Evolutionary conservation across 2,329 filamentous ascomycete species (phyloP).

Genomic region (Paramyrothecium sp.): DNA sequence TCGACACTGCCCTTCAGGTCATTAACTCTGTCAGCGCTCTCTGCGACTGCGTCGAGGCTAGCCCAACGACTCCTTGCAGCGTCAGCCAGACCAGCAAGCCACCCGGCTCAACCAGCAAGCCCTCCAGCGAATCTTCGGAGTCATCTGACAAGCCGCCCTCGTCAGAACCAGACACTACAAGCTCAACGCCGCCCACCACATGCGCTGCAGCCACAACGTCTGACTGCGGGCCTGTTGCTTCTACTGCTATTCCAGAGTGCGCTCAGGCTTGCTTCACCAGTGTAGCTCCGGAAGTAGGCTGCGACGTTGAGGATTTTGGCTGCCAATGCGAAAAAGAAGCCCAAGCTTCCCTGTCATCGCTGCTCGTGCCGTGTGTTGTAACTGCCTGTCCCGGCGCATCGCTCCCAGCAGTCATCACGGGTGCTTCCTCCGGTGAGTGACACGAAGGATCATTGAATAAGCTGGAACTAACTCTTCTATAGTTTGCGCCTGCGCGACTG

Average conservation of each 20-base stretch:
- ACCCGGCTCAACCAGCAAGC: neutral
- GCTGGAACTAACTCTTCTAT: neutral
- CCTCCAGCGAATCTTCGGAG: neutral
- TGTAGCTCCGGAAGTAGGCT: constrained; percentile 16
- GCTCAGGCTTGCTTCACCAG: constrained; percentile 18
- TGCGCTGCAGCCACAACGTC: constrained; percentile 8
- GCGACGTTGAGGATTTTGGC: constrained; percentile 3
- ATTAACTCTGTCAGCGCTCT: constrained; percentile 16
- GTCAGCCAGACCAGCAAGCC: constrained; percentile 4
- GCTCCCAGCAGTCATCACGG: constrained; percentile 17
- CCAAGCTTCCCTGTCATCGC: constrained; percentile 14
- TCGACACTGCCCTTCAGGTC: constrained; percentile 12
- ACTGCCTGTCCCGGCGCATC: constrained; percentile 13
- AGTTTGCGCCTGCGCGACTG: constrained; percentile 9
- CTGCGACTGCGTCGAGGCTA: constrained; percentile 19
- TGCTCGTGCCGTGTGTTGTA: constrained; percentile 19
- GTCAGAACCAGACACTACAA: neutral
- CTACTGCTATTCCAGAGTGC: constrained; percentile 17
- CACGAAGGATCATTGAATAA: neutral
- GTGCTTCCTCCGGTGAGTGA: constrained; percentile 4
- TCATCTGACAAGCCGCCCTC: no score
- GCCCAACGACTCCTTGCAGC: constrained; percentile 16
- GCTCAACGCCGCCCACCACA: neutral
- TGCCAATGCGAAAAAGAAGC: constrained; percentile 7
- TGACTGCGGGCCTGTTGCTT: constrained; percentile 16